Conservation (phyloP, 257 asterid species). For the Nicotiana attenuata region DNA sequence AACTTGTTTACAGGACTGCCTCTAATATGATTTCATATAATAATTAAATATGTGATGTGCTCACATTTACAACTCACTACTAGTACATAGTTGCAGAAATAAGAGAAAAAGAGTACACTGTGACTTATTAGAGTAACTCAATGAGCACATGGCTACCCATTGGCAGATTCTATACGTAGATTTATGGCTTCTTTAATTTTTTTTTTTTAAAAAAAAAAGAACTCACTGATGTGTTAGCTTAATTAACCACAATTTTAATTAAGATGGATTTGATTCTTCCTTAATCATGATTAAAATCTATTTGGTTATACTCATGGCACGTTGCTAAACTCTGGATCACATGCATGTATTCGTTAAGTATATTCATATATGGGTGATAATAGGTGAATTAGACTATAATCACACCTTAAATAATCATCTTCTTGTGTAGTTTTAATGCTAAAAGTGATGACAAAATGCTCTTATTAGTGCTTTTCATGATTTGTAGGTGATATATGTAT, state of each 20-base stretch:
- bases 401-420: no score
- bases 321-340: background rate
- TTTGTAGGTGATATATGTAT: no score
- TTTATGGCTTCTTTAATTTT: background rate
- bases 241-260: background rate
- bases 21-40: background rate
- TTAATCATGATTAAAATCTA: background rate
- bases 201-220: no score
- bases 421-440: no score
- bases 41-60: background rate
- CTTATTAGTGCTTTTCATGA: no score
- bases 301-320: background rate
- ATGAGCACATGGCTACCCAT: conserved; percentile 10
- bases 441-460: no score
- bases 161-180: conserved; percentile 1
- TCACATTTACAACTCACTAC: conserved; percentile 8
- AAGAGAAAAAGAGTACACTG: background rate
- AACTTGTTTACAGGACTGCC: background rate
- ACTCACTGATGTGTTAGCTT: background rate
- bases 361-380: background rate
- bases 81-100: background rate
- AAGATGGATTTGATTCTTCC: background rate
- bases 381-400: no score
- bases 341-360: background rate
- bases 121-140: background rate